Base-by-base conservation (phyloP, 345 rosid species). In the Brassica carinata region DNA sequence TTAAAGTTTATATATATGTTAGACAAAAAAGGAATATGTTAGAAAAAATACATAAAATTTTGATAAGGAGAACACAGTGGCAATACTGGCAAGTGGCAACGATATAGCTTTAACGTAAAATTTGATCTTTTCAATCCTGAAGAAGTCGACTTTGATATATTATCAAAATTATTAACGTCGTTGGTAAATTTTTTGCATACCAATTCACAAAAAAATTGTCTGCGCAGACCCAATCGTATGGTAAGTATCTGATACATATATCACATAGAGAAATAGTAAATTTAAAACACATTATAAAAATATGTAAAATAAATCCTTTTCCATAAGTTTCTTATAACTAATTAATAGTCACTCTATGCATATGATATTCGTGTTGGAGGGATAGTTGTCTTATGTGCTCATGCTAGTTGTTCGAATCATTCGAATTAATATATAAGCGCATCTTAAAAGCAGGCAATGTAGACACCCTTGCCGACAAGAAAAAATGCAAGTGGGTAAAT, bases 391-490 rank as follows among this genome's bases (percentile, higher is more conserved):
- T 19, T 18, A 57, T 66, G 26, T 34, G 13, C 19, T 33, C 14
- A 62, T 10, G 8, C 57, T 31, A 65, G 62, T 18, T 79, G 40
- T 57, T 38, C 31, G 48, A 38, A 66, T 66, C 82, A 72, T 66
- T 61, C 17, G 69, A 64, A 64, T n/a, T 55, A 17, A 57, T 19
- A 36, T 33, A 18, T 45, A 45, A 45, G 15, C 10, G 57, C 23
- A 79, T 51, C 55, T 62, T 68, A 33, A 74, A 80, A 69, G 65
- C 15, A 79, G 64, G 45, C 74, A 68, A 74, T 71, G 70, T 64
- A 59, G 48, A 80, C 65, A 73, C 83, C 83, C 83, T 61, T 69
- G 79, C 75, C 83, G 75, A 80, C 83, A 80, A 34, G 71, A 65
- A 43, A 33, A 68, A 31, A 69, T 74, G 69, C 70, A 69, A 74